Percentiles rank a stretch among this genome's conserved stretches.
phyloP scores from a whole-genome alignment of 164 flowering plant genomes.

The Malania oleifera region DNA sequence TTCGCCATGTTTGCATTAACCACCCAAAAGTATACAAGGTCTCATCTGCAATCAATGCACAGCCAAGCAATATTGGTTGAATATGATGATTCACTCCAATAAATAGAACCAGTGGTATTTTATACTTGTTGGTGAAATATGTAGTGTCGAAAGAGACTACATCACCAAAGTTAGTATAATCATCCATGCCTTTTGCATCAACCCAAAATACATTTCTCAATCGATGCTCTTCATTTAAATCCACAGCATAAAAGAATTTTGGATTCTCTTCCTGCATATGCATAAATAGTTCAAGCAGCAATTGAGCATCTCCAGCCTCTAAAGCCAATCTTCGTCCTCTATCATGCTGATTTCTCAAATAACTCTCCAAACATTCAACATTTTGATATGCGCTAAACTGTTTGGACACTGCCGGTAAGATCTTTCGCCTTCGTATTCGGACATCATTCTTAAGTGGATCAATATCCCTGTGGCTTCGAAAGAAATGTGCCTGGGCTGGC shows the following conservation, averaged over 20 bases:
- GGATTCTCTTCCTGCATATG: slow-evolving; percentile 47
- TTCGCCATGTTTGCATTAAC: slow-evolving; percentile 48
- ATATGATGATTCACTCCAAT: slow-evolving; percentile 51
- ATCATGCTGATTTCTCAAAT: slow-evolving; percentile 30
- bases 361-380: slow-evolving; percentile 26
- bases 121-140: slow-evolving; percentile 33
- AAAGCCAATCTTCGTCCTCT: slow-evolving; percentile 34
- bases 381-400: slow-evolving; percentile 30
- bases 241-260: slow-evolving; percentile 48
- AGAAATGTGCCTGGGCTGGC: slow-evolving; percentile 39
- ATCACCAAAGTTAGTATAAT: slow-evolving; percentile 35
- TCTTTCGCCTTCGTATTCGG: slow-evolving; percentile 32
- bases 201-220: slow-evolving; percentile 51
- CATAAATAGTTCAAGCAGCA: slow-evolving; percentile 45
- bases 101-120: slow-evolving; percentile 37
- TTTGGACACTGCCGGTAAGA: slow-evolving; percentile 26
- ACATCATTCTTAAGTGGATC: slow-evolving; percentile 36
- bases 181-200: slow-evolving; percentile 42
- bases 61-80: slow-evolving; percentile 42
- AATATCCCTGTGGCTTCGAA: slow-evolving; percentile 34
- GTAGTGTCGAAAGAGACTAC: slow-evolving; percentile 47
- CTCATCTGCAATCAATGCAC: slow-evolving; percentile 48
- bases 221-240: slow-evolving; percentile 43
- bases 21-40: slow-evolving; percentile 36
- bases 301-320: slow-evolving; percentile 51